Evolutionary conservation across 305 asterid genomes (phyloP), one percentile per base, ranked within the genome.

Genomic region (Euphrasia arctica): DNA sequence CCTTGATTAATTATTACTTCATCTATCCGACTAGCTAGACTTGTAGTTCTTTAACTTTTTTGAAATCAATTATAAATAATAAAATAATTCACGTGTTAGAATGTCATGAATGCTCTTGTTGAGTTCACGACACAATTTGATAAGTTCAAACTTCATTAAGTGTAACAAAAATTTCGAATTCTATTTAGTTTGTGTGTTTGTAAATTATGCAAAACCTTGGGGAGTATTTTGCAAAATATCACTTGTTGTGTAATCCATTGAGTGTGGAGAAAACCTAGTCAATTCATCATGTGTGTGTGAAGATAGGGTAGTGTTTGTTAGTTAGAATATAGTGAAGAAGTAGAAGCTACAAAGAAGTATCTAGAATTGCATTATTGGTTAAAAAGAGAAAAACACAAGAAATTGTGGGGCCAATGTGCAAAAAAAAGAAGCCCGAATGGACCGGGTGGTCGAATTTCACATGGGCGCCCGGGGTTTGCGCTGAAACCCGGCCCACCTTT

Each of bases 391-490:
- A 42, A 63, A 54, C 32, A 54, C 54, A 9, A 13, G 42, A 63
- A 54, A 15, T 15, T 14, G 65, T 71, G 79, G 77, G 72, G 6
- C 51, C 47, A 48, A 13, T 63, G 41, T 15, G 32, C 3, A 29
- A 4, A 32, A 32, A 32, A 32, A 58, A 67, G 74, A 78, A 72
- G 74, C 83, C 95, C 95, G 91, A 79, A 71, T 72, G 71, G 73
- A 60, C 82, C 90, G 91, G 91, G 89, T 72, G 87, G 75, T 75
- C 79, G 77, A 69, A 57, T 18, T 52, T 68, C 85, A 82, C 83
- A 75, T 82, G 86, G 84, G 74, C 82, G 80, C 80, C 83, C 83
- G 84, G 80, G 72, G 65, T 83, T 80, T 70, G 32, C 84, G 85
- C 85, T 79, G 78, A 70, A 66, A 39, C 71, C 73, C 80, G 87